Evolutionary conservation across 306 rosid species (phyloP), one percentile per base, ranked within the genome.

Genomic region (Carpinus viminea): DNA sequence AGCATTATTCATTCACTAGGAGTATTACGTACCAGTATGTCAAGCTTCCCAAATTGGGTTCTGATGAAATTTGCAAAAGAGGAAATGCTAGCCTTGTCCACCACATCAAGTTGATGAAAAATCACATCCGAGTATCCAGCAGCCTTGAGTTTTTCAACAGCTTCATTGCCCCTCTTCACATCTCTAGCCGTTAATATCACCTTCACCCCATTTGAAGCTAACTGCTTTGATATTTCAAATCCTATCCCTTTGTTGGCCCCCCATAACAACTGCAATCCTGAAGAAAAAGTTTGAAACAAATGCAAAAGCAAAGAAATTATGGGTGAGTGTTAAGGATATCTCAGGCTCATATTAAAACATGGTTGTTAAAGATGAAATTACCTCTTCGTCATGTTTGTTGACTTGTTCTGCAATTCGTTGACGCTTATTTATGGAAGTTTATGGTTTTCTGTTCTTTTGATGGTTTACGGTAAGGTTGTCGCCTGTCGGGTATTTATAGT

Each of bases 201-300:
- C 36, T 0, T 12, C 38, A 70, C 2, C 34, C 57, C 74, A 47
- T 70, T 70, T 45, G 43, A 70, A 45, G 74, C 74, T 15, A 47
- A 5, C 38, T 70, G 57, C 24, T 70, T 48, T 7, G 12, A 47
- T 70, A 70, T 70, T 55, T 16, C 74, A 15, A 21, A 70, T 48
- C 74, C 57, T 7, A 70, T 70, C 38, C 83, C 83, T 7, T 74
- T 74, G 61, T 74, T 80, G 12, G 74, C 79, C 68, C 83, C n/a
- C 83, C 2, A 76, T 68, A 3, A 66, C 83, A 12, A 74, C 83
- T 12, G 83, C 80, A 43, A 65, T 65, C 15, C 71, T 65, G 20
- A 12, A 2, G 71, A 21, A 18, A 8, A 6, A 13, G 50, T 36
- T 38, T 17, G 50, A 65, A 65, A 65, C 4, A 7, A 8, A 18